A percentile compares a stretch with the other conserved stretches of the same genome.
Conservation (phyloP, 2,329 filamentous ascomycete genomes). For the Gnomoniopsis smithogilvyi region DNA sequence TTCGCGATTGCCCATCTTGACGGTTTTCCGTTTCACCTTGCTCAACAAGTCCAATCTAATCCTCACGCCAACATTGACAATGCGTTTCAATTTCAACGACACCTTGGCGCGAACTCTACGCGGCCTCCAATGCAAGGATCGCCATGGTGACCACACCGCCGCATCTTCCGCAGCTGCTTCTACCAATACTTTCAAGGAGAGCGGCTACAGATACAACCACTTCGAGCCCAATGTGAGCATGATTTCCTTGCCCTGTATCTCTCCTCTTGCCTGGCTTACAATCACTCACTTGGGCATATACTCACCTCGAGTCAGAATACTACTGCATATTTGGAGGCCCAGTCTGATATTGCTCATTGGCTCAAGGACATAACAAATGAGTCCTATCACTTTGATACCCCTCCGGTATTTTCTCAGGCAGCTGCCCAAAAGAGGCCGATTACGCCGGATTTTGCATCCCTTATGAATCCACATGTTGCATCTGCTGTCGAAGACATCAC, state of each 20-base stretch:
- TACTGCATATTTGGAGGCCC: neutral
- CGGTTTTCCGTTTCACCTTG: too few species aligned
- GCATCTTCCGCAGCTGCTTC: neutral
- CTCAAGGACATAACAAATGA: neutral
- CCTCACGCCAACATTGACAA: too few species aligned
- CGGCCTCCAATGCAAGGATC: neutral
- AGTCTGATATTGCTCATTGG: neutral
- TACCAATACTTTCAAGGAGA: neutral
- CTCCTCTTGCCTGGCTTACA: neutral
- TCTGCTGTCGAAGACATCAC: neutral
- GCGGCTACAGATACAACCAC: neutral
- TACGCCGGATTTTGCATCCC: neutral
- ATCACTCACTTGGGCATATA: too few species aligned
- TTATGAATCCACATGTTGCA: neutral
- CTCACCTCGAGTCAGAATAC: neutral
- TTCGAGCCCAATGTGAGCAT: neutral
- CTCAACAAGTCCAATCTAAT: too few species aligned
- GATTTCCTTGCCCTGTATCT: neutral
- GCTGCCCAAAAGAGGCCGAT: too few species aligned
- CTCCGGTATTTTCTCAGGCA: neutral
- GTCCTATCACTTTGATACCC: too few species aligned
- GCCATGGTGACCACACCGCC: too few species aligned
- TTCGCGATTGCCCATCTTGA: neutral
- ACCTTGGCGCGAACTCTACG: neutral
- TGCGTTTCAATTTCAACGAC: constrained; percentile 38